Evolutionary conservation across 108 stramenopile species (phyloP).

Genomic region (Cyclotella sp.): DNA sequence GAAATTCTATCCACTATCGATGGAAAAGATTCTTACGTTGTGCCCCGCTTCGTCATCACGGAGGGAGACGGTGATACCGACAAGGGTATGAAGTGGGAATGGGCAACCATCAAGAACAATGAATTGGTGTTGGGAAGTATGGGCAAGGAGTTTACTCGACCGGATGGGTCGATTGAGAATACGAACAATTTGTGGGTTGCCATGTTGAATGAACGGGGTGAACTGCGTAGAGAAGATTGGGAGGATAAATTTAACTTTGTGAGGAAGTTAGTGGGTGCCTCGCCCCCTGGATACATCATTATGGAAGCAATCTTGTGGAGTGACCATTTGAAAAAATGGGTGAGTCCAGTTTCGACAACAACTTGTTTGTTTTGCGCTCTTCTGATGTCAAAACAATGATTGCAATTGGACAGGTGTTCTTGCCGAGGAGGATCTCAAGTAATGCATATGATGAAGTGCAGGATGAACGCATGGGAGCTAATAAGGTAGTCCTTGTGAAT

Average conservation of each 20-base stretch:
- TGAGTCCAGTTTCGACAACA: constrained; percentile 26
- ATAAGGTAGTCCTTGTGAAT: constrained; percentile 88
- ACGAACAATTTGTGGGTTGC: constrained; percentile 94
- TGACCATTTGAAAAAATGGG: constrained; percentile 85
- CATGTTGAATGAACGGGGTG: constrained; percentile 75
- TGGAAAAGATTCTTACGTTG: constrained; percentile 74
- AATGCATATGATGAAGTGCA: constrained; percentile 85
- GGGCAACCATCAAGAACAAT: constrained; percentile 93
- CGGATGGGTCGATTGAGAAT: constrained; percentile 83
- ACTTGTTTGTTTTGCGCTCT: background rate
- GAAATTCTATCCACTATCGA: constrained; percentile 80
- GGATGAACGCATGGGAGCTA: constrained; percentile 90
- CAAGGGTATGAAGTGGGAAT: constrained; percentile 97
- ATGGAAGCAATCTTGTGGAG: constrained; percentile 94
- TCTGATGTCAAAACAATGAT: background rate
- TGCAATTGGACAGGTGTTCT: constrained; percentile 52
- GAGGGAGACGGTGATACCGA: constrained; percentile 95
- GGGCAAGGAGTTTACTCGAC: constrained; percentile 93
- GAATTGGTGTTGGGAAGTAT: constrained; percentile 90
- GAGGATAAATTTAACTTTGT: constrained; percentile 81
- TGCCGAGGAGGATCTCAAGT: constrained; percentile 88
- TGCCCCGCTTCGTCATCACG: constrained; percentile 90
- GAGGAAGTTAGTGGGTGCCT: constrained; percentile 74
- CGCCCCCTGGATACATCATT: constrained; percentile 88
- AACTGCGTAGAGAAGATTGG: constrained; percentile 84